Evolutionary conservation across 2,329 filamentous ascomycete species (phyloP).

Genomic region (Colletotrichum graminicola): DNA sequence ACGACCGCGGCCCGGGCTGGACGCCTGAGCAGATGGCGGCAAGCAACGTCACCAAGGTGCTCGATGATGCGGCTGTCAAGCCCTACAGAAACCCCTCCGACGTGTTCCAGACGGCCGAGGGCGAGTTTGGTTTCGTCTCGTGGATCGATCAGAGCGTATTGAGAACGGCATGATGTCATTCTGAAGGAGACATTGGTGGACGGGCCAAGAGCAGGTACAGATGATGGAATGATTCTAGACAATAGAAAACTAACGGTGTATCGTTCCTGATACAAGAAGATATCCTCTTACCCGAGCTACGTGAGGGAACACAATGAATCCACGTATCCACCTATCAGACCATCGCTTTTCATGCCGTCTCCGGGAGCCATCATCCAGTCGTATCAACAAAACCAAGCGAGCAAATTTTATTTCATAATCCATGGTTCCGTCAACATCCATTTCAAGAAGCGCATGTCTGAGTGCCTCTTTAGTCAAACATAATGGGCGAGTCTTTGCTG

Average conservation of each 20-base stretch:
- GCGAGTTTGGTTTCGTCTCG: slow-evolving; percentile 27
- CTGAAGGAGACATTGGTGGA: background rate
- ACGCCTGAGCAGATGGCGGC: slow-evolving; percentile 59
- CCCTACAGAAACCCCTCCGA: slow-evolving; percentile 44
- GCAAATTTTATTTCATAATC: background rate
- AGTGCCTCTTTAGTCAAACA: slow-evolving; percentile 4
- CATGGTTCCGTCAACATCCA: background rate
- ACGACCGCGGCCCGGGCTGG: slow-evolving; percentile 65
- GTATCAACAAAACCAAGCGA: background rate
- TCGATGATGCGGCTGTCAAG: slow-evolving; percentile 52
- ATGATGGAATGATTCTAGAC: background rate
- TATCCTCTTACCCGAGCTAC: background rate
- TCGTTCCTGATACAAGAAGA: background rate
- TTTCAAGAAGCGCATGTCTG: background rate
- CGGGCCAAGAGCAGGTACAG: background rate
- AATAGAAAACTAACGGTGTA: background rate
- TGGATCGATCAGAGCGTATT: slow-evolving; percentile 42
- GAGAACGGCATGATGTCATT: slow-evolving; percentile 16
- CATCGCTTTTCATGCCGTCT: background rate
- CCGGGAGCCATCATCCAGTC: background rate
- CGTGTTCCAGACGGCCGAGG: slow-evolving; percentile 36
- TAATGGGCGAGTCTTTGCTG: background rate
- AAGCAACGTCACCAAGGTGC: slow-evolving; percentile 58
- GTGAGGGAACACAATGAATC: background rate
- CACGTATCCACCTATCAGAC: background rate